A percentile compares a stretch with the other conserved stretches of the same genome.
Conservation (phyloP, 2,329 filamentous ascomycete genomes). For the Monosporascus ibericus region DNA sequence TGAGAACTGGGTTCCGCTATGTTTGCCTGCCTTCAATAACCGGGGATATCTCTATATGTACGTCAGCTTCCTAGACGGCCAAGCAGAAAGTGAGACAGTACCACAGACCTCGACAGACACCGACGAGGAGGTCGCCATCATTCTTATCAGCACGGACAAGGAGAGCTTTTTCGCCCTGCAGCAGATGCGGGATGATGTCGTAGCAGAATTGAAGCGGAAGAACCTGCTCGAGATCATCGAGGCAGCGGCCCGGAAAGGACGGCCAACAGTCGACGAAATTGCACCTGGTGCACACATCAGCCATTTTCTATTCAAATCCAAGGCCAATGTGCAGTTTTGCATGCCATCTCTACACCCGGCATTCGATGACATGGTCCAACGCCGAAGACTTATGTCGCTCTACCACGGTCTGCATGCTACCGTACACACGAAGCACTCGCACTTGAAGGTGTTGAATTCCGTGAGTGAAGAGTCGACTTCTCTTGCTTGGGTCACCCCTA, state of each 20-base stretch:
- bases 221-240: slow-evolving; percentile 70
- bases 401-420: slow-evolving; percentile 81
- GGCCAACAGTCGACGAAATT: slow-evolving; percentile 67
- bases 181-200: slow-evolving; percentile 59
- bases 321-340: slow-evolving; percentile 89
- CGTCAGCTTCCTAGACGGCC: slow-evolving; percentile 81
- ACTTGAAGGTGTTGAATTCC: slow-evolving; percentile 80
- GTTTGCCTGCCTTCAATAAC: slow-evolving; percentile 94
- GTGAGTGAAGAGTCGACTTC: slow-evolving; percentile 70
- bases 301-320: slow-evolving; percentile 94
- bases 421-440: slow-evolving; percentile 77
- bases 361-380: slow-evolving; percentile 53
- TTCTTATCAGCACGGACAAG: slow-evolving; percentile 87
- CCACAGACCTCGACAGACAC: slow-evolving; percentile 52
- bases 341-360: slow-evolving; percentile 76
- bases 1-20: slow-evolving; percentile 96
- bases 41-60: slow-evolving; percentile 98
- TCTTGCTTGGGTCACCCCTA: slow-evolving; percentile 83
- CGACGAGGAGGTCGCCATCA: slow-evolving; percentile 77
- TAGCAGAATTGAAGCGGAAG: slow-evolving; percentile 67
- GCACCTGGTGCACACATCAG: slow-evolving; percentile 73
- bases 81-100: slow-evolving; percentile 36
- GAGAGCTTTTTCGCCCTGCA: slow-evolving; percentile 90
- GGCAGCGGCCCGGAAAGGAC: slow-evolving; percentile 62
- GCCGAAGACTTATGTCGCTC: slow-evolving; percentile 70